Conservation (phyloP, 495 filamentous ascomycete species). For the Aspergillus cavernicola region DNA sequence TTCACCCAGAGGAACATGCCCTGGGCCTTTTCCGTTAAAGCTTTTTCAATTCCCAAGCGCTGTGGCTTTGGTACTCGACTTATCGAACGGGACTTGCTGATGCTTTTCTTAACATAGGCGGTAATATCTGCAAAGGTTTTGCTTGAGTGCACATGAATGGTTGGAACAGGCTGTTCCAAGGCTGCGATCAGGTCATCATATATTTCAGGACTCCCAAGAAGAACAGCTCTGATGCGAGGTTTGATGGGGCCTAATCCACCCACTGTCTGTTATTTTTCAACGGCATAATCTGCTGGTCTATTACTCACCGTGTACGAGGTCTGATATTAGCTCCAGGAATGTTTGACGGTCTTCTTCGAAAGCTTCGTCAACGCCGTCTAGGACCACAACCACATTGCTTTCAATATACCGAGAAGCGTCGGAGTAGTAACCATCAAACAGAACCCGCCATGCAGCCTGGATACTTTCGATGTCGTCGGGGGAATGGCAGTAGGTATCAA, state of each 20-base stretch:
- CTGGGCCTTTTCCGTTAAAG: neutral
- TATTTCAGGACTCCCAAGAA: conserved; percentile 4
- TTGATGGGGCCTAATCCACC: neutral
- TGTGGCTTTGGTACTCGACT: neutral
- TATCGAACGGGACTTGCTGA: neutral
- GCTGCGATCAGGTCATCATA: neutral
- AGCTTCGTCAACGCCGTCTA: conserved; percentile 1
- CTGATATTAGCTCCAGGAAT: neutral
- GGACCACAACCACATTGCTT: neutral
- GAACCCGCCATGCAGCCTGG: neutral
- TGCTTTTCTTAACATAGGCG: neutral
- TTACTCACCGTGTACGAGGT: neutral
- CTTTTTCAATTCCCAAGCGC: neutral
- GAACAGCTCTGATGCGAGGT: neutral
- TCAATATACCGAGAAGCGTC: neutral
- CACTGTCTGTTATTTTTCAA: neutral
- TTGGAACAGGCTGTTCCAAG: neutral
- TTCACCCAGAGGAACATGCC: conserved; percentile 9
- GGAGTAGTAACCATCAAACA: neutral
- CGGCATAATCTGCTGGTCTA: neutral
- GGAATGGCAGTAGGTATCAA: neutral
- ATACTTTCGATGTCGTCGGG: neutral
- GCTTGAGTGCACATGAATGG: neutral
- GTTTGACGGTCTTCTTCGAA: neutral
- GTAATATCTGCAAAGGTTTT: conserved; percentile 4